A percentile compares a stretch with the other conserved stretches of the same genome.
Conservation (phyloP, 1,139 yeast species). For the Sugiyamaella xylanicola region DNA sequence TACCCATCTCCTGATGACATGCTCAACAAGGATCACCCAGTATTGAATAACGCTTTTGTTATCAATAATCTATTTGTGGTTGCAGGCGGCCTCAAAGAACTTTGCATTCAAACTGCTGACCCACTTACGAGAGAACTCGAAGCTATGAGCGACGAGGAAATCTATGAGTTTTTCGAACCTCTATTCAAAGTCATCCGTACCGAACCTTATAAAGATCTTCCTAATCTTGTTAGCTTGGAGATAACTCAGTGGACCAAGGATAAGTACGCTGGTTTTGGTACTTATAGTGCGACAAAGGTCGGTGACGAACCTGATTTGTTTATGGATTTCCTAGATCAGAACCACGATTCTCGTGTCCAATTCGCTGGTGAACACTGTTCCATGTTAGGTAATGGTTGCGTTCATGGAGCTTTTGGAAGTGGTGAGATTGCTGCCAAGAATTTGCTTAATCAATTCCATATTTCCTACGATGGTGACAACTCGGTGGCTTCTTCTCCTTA, state of each 20-base stretch:
- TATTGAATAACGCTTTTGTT: constrained; percentile 32
- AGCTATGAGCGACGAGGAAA: constrained; percentile 28
- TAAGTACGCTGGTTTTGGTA: constrained; percentile 65
- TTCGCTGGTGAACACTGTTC: constrained; percentile 88
- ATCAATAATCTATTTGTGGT: constrained; percentile 33
- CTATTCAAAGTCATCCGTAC: constrained; percentile 31
- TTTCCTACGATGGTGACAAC: constrained; percentile 29
- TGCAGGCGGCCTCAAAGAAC: constrained; percentile 34
- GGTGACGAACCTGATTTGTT: constrained; percentile 72
- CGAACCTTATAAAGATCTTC: constrained; percentile 33
- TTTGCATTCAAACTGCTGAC: constrained; percentile 35
- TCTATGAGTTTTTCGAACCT: constrained; percentile 33
- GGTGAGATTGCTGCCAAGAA: constrained; percentile 48
- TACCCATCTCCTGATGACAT: constrained; percentile 31
- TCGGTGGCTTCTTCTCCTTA: constrained; percentile 26
- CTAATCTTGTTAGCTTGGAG: constrained; percentile 30
- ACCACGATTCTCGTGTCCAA: constrained; percentile 51
- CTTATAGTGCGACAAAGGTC: constrained; percentile 66
- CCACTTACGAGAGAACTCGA: constrained; percentile 32
- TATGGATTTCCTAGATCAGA: constrained; percentile 54
- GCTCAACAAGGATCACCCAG: constrained; percentile 27
- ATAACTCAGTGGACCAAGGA: constrained; percentile 69
- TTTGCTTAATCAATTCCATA: constrained; percentile 24
- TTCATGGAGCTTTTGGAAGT: constrained; percentile 80
- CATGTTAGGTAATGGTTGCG: constrained; percentile 80